Evolutionary conservation across 768 basidiomycete species (phyloP).

Genomic region (Amanita polypyramis): DNA sequence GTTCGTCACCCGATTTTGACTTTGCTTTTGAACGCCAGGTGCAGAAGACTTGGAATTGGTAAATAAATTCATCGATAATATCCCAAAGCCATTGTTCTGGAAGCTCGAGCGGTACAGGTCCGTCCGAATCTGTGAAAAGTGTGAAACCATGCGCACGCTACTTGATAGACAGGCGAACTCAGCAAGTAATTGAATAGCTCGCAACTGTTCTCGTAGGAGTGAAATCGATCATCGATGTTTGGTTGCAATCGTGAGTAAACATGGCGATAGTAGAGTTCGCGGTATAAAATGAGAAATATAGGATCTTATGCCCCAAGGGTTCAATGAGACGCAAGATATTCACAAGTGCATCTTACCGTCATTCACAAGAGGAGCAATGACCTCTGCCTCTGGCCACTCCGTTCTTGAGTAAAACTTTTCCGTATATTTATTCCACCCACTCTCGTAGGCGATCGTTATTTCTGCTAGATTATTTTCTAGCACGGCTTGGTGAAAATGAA

Average conservation of each 20-base stretch:
- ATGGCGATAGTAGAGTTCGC: constrained; percentile 91
- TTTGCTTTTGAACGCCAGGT: constrained; percentile 83
- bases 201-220: constrained; percentile 97
- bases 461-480: constrained; percentile 83
- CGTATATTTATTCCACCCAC: constrained; percentile 93
- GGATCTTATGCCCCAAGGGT: constrained; percentile 45
- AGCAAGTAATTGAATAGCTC: constrained; percentile 96
- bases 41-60: constrained; percentile 96
- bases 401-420: constrained; percentile 91
- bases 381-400: constrained; percentile 97
- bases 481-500: constrained; percentile 91
- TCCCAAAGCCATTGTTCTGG: constrained; percentile 99
- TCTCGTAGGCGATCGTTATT: constrained; percentile 91
- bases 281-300: constrained; percentile 93
- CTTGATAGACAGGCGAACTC: constrained; percentile 39
- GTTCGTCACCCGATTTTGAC: constrained; percentile 83
- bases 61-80: constrained; percentile 95
- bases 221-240: constrained; percentile 95
- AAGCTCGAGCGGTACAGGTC: constrained; percentile 85
- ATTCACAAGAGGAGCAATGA: constrained; percentile 89
- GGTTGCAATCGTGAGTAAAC: constrained; percentile 94
- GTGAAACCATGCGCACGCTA: background rate
- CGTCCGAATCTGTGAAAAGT: constrained; percentile 69
- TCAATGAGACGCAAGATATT: constrained; percentile 1
- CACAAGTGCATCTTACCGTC: constrained; percentile 48